Evolutionary conservation across 257 asterid species (phyloP), one percentile per base, ranked within the genome.

Genomic region (Fraxinus anomala): DNA sequence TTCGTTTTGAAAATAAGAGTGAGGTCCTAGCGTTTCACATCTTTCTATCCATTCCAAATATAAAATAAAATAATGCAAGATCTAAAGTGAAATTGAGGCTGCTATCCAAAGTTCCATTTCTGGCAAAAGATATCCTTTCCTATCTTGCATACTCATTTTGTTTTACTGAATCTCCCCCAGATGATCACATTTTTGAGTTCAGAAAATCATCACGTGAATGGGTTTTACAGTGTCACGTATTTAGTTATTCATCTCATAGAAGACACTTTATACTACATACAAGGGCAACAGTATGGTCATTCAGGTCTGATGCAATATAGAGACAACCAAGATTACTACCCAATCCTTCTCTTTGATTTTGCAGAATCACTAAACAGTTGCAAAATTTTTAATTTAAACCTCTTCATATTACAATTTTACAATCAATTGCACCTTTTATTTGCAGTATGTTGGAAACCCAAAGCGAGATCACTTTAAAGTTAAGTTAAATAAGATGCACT

Each of bases 401-500:
- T 56, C 28, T 56, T 7, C 28, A 56, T 19, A n/a, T 56, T 56
- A 56, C 7, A 19, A 56, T n/a, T 63, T 24, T 63, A 23, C 33
- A 24, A 63, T 63, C 33, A 24, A 23, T n/a, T 24, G 69, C 69
- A 24, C 31, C 19, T 63, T 63, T 24, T 26, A 23, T 63, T 24
- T 63, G 69, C 31, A 7, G 12, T 33, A 31, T 8, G 47, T 44
- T 31, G 31, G 31, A 73, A 51, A 73, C 66, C 12, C 2, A 28
- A 73, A 9, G 12, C 39, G 19, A 73, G 66, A 54, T 73, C 49
- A 63, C 67, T 73, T 17, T 40, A 40, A 42, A 72, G 40, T 44
- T 30, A 39, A 47, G 67, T 56, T 3, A 71, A 19, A 71, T 71
- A n/a, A 71, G 67, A 59, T 7, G 30, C 30, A 59, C 67, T 21